These are phyloP conservation scores for Tricholoma furcatifolium DNA, from an alignment of 768 basidiomycete species.

Conservation along the genomic window DNA sequence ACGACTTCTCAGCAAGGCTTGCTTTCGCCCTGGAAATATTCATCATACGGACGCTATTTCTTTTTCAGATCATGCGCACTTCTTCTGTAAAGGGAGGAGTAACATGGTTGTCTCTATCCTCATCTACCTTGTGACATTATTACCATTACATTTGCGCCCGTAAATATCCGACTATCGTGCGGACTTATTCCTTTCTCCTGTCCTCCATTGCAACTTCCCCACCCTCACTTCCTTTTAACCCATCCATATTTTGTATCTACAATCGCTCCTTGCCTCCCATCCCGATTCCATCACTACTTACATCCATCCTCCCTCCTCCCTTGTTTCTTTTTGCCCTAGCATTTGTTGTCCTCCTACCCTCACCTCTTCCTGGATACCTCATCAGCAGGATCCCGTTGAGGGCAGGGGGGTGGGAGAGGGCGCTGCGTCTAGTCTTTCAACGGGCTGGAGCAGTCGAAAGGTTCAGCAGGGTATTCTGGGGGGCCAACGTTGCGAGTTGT, in stretches of 20 bases:
- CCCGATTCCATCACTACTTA: slow-evolving; percentile 18
- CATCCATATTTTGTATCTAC: slow-evolving; percentile 9
- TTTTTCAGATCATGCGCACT: slow-evolving; percentile 44
- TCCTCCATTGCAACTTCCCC: slow-evolving; percentile 14
- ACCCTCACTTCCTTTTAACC: slow-evolving; percentile 5
- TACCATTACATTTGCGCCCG: slow-evolving; percentile 30
- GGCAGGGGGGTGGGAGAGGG: slow-evolving; percentile 74
- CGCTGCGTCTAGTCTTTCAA: slow-evolving; percentile 44
- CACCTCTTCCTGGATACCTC: slow-evolving; percentile 43
- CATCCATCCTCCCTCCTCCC: not conserved
- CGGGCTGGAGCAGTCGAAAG: slow-evolving; percentile 18
- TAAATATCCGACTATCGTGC: slow-evolving; percentile 20
- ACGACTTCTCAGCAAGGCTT: slow-evolving; percentile 26
- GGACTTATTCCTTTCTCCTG: slow-evolving; percentile 8
- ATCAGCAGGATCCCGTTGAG: slow-evolving; percentile 34
- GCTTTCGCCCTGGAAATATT: slow-evolving; percentile 30
- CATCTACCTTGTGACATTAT: slow-evolving; percentile 19
- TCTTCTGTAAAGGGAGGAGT: slow-evolving; percentile 12
- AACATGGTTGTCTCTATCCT: slow-evolving; percentile 21
- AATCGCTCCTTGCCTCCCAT: slow-evolving; percentile 14
- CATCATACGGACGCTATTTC: slow-evolving; percentile 77
- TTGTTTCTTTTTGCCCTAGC: slow-evolving; percentile 18
- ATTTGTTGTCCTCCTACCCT: slow-evolving; percentile 71
- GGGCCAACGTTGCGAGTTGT: no score
- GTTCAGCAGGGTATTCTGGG: slow-evolving; percentile 6